Conservation (phyloP, 495 filamentous ascomycete genomes). For the Annulohypoxylon nitens region DNA sequence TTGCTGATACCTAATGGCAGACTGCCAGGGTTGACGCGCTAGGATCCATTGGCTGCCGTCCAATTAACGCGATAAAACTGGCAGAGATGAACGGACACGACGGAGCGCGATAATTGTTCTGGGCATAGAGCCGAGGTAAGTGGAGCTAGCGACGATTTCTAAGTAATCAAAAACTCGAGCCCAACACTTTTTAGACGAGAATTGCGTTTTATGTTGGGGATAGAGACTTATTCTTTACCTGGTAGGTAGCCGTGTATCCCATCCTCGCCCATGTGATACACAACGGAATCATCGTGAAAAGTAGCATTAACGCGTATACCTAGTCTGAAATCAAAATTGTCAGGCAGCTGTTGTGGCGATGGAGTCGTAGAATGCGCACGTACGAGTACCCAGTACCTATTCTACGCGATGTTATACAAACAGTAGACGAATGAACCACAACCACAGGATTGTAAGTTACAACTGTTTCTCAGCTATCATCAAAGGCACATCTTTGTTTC, state of each 20-base stretch:
- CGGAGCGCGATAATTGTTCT: background rate
- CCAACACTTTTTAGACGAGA: constrained; percentile 5
- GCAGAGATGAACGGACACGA: background rate
- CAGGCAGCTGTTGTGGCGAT: too few species aligned
- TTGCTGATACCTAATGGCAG: background rate
- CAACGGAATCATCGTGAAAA: too few species aligned
- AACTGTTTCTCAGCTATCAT: too few species aligned
- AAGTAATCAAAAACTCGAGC: background rate
- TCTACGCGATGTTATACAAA: too few species aligned
- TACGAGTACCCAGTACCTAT: too few species aligned
- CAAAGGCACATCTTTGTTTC: too few species aligned
- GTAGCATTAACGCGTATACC: too few species aligned
- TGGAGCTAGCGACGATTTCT: constrained; percentile 15
- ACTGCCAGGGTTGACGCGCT: background rate
- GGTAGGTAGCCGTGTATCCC: background rate
- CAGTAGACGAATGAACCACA: too few species aligned
- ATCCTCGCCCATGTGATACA: too few species aligned
- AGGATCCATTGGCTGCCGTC: background rate
- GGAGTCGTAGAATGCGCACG: too few species aligned
- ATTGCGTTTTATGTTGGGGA: background rate
- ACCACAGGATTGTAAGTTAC: too few species aligned
- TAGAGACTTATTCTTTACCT: background rate
- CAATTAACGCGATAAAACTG: background rate
- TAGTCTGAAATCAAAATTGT: too few species aligned
- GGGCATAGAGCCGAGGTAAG: constrained; percentile 26